Conservation (phyloP, 345 rosid species). For the Eucalyptus leucophloia region DNA sequence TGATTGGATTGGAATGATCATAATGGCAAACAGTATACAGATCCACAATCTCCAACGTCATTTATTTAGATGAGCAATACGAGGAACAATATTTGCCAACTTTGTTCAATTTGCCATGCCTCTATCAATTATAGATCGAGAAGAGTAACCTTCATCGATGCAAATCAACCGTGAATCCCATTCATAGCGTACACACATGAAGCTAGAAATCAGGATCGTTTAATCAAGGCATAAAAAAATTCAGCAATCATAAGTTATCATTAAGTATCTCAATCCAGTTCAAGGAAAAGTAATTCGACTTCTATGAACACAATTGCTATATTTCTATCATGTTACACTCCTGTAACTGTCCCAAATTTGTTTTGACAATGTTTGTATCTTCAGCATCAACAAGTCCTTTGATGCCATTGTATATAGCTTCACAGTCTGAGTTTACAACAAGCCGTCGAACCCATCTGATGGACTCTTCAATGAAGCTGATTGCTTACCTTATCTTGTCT, state of each 20-base stretch:
- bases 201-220: neutral
- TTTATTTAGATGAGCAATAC: neutral
- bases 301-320: neutral
- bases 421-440: neutral
- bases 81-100: neutral
- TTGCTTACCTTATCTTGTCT: conserved; percentile 2
- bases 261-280: neutral
- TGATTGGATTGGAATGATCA: neutral
- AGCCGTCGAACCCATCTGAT: neutral
- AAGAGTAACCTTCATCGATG: neutral
- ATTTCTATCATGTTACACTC: neutral
- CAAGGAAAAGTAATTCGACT: neutral
- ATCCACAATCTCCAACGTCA: neutral
- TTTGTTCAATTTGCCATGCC: neutral
- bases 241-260: neutral
- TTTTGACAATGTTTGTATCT: neutral
- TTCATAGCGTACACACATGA: neutral
- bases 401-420: neutral
- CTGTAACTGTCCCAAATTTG: neutral
- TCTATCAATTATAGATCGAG: neutral
- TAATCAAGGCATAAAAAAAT: neutral
- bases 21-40: neutral
- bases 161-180: neutral
- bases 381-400: neutral
- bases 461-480: neutral